phyloP scores from a whole-genome alignment of 768 basidiomycete genomes.

The Kwoniella shandongensis region DNA sequence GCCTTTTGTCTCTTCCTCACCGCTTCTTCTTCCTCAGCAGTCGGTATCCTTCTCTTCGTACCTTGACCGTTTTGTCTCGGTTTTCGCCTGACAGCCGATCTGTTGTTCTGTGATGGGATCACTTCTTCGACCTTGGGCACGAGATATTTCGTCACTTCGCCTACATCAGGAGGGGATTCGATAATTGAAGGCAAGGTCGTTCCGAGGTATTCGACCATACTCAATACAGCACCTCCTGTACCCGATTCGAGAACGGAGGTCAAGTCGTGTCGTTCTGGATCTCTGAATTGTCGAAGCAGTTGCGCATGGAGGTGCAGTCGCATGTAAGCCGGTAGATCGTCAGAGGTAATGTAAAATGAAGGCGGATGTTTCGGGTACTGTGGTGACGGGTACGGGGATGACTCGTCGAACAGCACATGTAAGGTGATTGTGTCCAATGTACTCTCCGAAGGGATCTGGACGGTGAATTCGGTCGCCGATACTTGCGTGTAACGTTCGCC shows the following conservation, averaged over 20 bases:
- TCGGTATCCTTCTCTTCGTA: constrained; percentile 33
- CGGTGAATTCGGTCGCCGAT: constrained; percentile 34
- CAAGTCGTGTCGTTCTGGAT: constrained; percentile 55
- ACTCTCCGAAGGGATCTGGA: constrained; percentile 34
- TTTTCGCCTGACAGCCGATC: constrained; percentile 9
- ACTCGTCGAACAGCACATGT: constrained; percentile 63
- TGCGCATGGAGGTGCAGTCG: constrained; percentile 75
- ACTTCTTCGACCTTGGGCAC: constrained; percentile 49
- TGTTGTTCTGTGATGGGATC: constrained; percentile 6
- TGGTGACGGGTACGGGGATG: constrained; percentile 58
- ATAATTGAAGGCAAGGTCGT: constrained; percentile 66
- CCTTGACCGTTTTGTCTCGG: constrained; percentile 24
- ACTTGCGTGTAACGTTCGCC: constrained; percentile 45
- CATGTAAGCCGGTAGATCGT: constrained; percentile 71
- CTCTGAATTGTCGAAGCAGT: constrained; percentile 63
- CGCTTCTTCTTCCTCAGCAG: constrained; percentile 40
- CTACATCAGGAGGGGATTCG: constrained; percentile 69
- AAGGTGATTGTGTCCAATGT: constrained; percentile 58
- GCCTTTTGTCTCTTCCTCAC: constrained; percentile 58
- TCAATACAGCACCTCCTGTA: constrained; percentile 70
- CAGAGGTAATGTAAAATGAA: constrained; percentile 73
- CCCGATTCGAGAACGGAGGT: constrained; percentile 62
- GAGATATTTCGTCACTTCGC: constrained; percentile 65
- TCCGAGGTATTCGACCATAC: constrained; percentile 64
- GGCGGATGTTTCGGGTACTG: constrained; percentile 58